Evolutionary conservation across 208 protist genomes (phyloP), one percentile per base, ranked within the genome.

Genomic region (Angomonas desouzai): DNA sequence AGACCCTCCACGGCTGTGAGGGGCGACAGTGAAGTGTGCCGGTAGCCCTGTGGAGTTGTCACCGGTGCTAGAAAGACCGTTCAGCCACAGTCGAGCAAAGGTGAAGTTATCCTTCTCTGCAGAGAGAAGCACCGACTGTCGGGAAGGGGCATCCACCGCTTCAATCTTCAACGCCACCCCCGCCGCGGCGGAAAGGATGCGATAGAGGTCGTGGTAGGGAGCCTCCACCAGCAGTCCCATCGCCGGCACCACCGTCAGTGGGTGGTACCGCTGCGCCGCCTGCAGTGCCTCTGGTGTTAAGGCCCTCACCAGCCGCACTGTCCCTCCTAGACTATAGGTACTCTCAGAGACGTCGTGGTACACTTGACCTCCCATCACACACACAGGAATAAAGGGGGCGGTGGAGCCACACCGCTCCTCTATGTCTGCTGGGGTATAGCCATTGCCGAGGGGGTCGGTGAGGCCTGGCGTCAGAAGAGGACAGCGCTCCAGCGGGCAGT

Each of bases 321-420:
- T 32, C 49, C 29, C 25, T 23, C 49, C 49, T 13, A 56, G 4
- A 16, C 18, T 16, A 28, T 33, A 56, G 23, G 25, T 16, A 3
- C 23, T 9, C 3, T 28, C 27, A 4, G 48, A 10, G 48, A 11
- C 48, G 20, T 20, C 20, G 23, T 58, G 23, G 60, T 70, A 74
- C 29, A 74, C 13, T 48, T 53, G 62, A 7, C 64, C 73, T 7
- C 67, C 61, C 64, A 74, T 67, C 67, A 71, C 68, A 56, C 73
- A 79, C 53, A 73, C 72, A 10, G 68, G 73, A 22, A 62, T 32
- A 16, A 47, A 43, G 18, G 48, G 11, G 10, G 2, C 22, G 3
- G 40, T 36, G 28, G 57, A 34, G 10, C 33, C 30, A 33, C 53
- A 58, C 53, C 29, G 3, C n/a, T 3, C 13, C n/a, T n/a, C n/a